Evolutionary conservation across 1,284 basidiomycete genomes (phyloP).

Genomic region (Ceratorhiza oryzae-sativae): DNA sequence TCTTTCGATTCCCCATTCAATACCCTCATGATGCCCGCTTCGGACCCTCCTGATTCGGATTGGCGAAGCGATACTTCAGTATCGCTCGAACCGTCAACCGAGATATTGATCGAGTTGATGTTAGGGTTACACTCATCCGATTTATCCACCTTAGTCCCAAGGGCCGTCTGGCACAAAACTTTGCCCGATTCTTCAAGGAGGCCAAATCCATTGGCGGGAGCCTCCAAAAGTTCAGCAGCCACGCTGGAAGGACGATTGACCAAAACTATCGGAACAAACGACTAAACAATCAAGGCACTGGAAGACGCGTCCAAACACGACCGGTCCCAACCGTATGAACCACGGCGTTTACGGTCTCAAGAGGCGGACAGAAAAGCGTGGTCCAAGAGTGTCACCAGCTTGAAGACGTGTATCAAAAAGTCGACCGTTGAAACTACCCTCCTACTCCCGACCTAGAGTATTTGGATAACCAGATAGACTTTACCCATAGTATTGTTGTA

Average conservation of each 20-base stretch:
- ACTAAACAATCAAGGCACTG: constrained; percentile 24
- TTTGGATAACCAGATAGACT: constrained; percentile 27
- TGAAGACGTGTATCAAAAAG: constrained; percentile 4
- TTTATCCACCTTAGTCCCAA: constrained; percentile 24
- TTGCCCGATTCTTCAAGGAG: constrained; percentile 25
- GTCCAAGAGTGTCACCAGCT: not conserved
- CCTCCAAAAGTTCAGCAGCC: constrained; percentile 37
- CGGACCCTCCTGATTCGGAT: too few species aligned
- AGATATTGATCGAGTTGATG: too few species aligned
- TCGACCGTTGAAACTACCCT: constrained; percentile 35
- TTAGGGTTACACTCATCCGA: constrained; percentile 33
- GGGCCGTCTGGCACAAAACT: constrained; percentile 11
- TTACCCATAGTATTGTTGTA: constrained; percentile 12
- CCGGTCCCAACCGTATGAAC: too few species aligned
- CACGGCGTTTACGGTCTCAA: too few species aligned
- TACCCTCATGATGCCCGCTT: too few species aligned
- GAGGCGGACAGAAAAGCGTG: too few species aligned
- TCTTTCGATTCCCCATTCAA: too few species aligned
- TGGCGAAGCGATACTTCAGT: too few species aligned
- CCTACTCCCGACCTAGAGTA: constrained; percentile 16
- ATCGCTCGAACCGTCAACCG: too few species aligned
- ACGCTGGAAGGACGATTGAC: constrained; percentile 40
- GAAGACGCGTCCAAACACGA: constrained; percentile 2
- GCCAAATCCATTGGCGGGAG: constrained; percentile 31
- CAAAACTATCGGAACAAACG: constrained; percentile 37